These are phyloP conservation scores for Fennellomyces sp. DNA, from an alignment of 371 early-diverging fungal genomes.

Conservation along the genomic window DNA sequence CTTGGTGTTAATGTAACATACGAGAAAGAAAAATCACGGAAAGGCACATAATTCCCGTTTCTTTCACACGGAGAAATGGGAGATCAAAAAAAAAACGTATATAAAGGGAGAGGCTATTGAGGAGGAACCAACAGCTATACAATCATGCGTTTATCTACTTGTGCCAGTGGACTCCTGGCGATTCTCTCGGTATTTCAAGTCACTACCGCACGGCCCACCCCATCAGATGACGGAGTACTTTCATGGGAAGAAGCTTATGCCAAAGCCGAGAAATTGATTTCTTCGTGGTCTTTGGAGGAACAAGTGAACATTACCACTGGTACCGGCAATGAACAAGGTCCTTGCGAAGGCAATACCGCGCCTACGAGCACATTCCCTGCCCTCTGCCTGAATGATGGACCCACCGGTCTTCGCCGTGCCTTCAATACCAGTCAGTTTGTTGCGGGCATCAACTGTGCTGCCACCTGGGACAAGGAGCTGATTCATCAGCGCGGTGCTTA, in stretches of 20 bases:
- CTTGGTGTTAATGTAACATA: too few species aligned
- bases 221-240: background rate
- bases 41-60: too few species aligned
- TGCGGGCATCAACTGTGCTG: slow-evolving; percentile 47
- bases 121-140: too few species aligned
- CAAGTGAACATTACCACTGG: slow-evolving; percentile 24
- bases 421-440: slow-evolving; percentile 40
- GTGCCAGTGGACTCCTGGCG: background rate
- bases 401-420: slow-evolving; percentile 50
- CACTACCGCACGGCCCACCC: background rate
- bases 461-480: slow-evolving; percentile 44
- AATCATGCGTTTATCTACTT: background rate
- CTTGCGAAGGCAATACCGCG: slow-evolving; percentile 12
- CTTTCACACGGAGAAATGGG: too few species aligned
- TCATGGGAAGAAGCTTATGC: slow-evolving; percentile 27
- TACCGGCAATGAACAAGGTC: slow-evolving; percentile 9
- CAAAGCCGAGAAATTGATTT: slow-evolving; percentile 19
- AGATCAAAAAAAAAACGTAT: too few species aligned
- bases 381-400: slow-evolving; percentile 50
- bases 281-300: slow-evolving; percentile 21
- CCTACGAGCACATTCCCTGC: background rate
- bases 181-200: background rate
- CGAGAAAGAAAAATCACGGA: too few species aligned
- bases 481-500: slow-evolving; percentile 38
- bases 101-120: too few species aligned